Evolutionary conservation across 176 grass and related monocot genomes (phyloP).

Genomic region (Guadua angustifolia): DNA sequence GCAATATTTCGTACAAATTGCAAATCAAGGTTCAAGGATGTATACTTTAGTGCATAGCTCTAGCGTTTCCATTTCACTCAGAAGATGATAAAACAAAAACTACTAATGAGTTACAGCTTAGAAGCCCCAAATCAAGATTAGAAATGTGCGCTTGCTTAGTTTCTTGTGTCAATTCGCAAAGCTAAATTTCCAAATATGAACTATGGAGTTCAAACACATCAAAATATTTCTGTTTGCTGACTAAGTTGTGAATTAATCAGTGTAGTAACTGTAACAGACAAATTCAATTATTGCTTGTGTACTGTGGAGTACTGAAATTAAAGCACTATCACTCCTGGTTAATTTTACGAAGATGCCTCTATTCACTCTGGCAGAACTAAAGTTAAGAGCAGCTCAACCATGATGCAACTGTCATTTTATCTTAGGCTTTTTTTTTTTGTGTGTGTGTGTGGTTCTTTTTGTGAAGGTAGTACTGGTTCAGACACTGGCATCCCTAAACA

Average conservation of each 20-base stretch:
- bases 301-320: background rate
- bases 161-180: background rate
- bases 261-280: background rate
- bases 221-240: background rate
- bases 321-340: background rate
- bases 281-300: background rate
- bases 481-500: background rate
- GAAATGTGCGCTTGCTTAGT: background rate
- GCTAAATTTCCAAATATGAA: background rate
- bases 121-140: background rate
- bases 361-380: background rate
- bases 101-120: conserved; percentile 8
- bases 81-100: background rate
- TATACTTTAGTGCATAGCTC: background rate
- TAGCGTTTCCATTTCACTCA: background rate
- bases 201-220: background rate
- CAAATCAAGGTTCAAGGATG: background rate
- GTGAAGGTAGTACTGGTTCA: conserved; percentile 1
- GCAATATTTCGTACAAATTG: background rate
- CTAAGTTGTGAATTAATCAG: background rate
- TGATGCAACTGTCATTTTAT: background rate
- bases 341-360: background rate
- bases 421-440: background rate
- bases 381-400: background rate
- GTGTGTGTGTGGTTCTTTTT: background rate